Evolutionary conservation across 1,139 yeast species (phyloP).

Genomic region (Geotrichum australiense): DNA sequence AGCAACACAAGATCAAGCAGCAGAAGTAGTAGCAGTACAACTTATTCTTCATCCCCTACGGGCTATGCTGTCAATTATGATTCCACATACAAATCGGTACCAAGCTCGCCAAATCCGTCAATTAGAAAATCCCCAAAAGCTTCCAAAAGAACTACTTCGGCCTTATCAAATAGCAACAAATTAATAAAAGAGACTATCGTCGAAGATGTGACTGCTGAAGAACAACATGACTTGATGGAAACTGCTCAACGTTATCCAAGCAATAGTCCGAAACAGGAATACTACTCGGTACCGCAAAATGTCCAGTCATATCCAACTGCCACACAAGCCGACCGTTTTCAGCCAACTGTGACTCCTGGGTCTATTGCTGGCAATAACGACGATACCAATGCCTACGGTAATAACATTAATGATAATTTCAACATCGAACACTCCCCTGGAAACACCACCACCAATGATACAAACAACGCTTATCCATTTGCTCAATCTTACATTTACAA

Average conservation of each 20-base stretch:
- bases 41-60: slow-evolving; percentile 1
- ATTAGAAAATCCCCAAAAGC: too few species aligned
- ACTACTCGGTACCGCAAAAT: neutral
- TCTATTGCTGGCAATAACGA: neutral
- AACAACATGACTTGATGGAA: neutral
- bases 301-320: neutral
- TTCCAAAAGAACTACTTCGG: neutral
- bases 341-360: too few species aligned
- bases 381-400: too few species aligned
- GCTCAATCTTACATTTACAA: too few species aligned
- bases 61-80: too few species aligned
- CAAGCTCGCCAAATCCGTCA: neutral
- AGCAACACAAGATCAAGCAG: neutral
- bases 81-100: neutral
- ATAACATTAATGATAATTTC: too few species aligned
- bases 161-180: neutral
- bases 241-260: too few species aligned
- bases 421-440: too few species aligned
- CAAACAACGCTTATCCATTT: too few species aligned
- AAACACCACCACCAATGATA: too few species aligned
- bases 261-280: neutral
- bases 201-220: neutral
- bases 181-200: slow-evolving; percentile 1
- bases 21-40: neutral
- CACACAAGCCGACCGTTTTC: neutral